Percentiles rank a stretch among this genome's conserved stretches.
Conservation (phyloP, 306 rosid genomes). For the Senna tora region DNA sequence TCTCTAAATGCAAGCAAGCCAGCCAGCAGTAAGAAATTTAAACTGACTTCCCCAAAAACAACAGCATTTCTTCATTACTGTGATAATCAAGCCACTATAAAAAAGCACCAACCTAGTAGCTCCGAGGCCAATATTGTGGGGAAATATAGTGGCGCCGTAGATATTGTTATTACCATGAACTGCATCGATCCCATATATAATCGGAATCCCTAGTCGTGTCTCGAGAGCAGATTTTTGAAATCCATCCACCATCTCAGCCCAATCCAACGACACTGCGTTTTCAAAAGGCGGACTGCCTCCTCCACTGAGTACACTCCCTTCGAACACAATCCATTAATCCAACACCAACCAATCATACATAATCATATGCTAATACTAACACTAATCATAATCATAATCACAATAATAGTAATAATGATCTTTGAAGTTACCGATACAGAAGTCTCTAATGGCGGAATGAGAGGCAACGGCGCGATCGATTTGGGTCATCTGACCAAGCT, state of each 20-base stretch:
- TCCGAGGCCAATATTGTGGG: constrained; percentile 33
- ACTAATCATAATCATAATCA: too few relatives aligned
- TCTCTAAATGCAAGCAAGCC: constrained; percentile 35
- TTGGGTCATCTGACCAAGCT: constrained; percentile 38
- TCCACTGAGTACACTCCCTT: constrained; percentile 31
- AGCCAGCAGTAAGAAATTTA: constrained; percentile 3
- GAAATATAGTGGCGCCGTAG: constrained; percentile 27
- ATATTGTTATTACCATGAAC: neutral
- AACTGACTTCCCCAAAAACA: neutral
- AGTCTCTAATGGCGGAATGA: too few relatives aligned
- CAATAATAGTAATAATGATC: too few relatives aligned
- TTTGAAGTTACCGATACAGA: too few relatives aligned
- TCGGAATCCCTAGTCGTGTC: constrained; percentile 29
- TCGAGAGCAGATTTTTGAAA: constrained; percentile 1
- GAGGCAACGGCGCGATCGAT: constrained; percentile 11
- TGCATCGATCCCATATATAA: constrained; percentile 30
- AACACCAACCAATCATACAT: too few relatives aligned
- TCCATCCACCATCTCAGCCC: too few relatives aligned
- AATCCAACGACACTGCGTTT: too few relatives aligned
- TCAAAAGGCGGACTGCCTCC: constrained; percentile 25
- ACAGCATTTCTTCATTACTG: neutral
- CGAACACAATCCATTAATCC: too few relatives aligned
- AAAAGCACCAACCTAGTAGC: constrained; percentile 20
- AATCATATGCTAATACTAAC: too few relatives aligned
- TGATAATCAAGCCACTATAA: too few relatives aligned